A percentile compares a stretch with the other conserved stretches of the same genome.
Evolutionary conservation across 2,329 filamentous ascomycete genomes (phyloP).

Genomic region (Rhynchosporium agropyri): DNA sequence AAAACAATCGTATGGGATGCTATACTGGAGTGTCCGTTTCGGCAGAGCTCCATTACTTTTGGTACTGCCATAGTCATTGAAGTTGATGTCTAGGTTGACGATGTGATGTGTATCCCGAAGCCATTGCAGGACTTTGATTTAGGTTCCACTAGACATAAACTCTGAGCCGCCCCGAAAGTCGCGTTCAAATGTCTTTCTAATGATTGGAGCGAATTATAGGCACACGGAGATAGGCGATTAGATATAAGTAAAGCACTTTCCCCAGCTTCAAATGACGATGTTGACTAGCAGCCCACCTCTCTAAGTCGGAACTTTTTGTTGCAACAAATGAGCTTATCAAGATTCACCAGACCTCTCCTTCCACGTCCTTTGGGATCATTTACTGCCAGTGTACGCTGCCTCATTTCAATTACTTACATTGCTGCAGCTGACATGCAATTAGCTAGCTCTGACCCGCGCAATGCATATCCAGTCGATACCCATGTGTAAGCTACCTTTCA

Average conservation of each 20-base stretch:
- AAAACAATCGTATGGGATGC: no score
- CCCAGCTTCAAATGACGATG: slow-evolving; percentile 7
- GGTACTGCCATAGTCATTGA: no score
- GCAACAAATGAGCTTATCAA: slow-evolving; percentile 30
- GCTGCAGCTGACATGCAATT: slow-evolving; percentile 6
- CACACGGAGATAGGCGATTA: slow-evolving; percentile 26
- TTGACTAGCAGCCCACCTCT: not conserved
- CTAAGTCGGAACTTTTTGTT: not conserved
- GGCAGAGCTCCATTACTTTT: no score
- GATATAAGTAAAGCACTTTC: not conserved
- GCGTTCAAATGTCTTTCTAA: not conserved
- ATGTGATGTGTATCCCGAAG: no score
- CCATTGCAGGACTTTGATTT: no score
- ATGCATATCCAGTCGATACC: slow-evolving; percentile 91
- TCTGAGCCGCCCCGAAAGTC: not conserved
- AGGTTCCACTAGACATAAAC: no score
- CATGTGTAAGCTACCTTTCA: slow-evolving; percentile 68
- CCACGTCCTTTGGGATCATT: slow-evolving; percentile 24
- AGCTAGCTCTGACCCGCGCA: slow-evolving; percentile 40
- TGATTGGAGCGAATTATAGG: not conserved
- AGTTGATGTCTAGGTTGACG: no score
- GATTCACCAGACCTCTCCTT: slow-evolving; percentile 26
- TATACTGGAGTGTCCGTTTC: no score
- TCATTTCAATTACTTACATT: not conserved
- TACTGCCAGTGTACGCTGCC: slow-evolving; percentile 26